Percentiles rank a stretch among this genome's conserved stretches.
phyloP scores from a whole-genome alignment of 2,329 filamentous ascomycete genomes.

The Talaromyces rugulosus region DNA sequence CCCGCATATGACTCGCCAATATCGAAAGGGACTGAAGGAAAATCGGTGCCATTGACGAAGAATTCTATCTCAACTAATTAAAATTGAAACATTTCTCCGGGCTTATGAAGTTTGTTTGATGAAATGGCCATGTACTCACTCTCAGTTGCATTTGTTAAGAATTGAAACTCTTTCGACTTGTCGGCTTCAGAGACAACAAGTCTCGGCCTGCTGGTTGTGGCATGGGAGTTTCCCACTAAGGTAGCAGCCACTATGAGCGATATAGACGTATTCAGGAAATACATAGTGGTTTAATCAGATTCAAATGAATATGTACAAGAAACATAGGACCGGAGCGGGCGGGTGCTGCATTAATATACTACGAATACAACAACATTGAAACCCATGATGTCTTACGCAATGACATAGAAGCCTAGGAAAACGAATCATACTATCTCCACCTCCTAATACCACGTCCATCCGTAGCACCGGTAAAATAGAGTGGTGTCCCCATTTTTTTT shows the following conservation, averaged over 20 bases:
- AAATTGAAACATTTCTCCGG: background rate
- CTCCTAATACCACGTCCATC: background rate
- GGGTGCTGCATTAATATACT: background rate
- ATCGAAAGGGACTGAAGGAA: constrained; percentile 12
- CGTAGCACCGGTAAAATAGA: background rate
- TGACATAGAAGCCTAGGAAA: background rate
- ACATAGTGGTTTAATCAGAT: background rate
- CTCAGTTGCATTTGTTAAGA: background rate
- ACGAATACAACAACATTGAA: background rate
- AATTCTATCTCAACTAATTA: constrained; percentile 3
- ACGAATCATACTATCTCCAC: background rate
- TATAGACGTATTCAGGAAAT: background rate
- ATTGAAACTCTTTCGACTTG: background rate
- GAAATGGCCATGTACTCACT: background rate
- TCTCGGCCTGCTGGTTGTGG: background rate
- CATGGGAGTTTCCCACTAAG: background rate
- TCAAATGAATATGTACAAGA: background rate
- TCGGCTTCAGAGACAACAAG: too few species aligned
- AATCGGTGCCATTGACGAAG: constrained; percentile 9
- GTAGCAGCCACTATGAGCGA: background rate
- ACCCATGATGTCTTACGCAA: background rate
- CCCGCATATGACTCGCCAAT: constrained; percentile 51
- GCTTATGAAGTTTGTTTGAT: background rate
- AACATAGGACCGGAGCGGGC: background rate
- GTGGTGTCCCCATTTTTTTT: background rate